Evolutionary conservation across 73 alveolate species (phyloP), one percentile per base, ranked within the genome.

Genomic region (Symbiodinium pilosum): DNA sequence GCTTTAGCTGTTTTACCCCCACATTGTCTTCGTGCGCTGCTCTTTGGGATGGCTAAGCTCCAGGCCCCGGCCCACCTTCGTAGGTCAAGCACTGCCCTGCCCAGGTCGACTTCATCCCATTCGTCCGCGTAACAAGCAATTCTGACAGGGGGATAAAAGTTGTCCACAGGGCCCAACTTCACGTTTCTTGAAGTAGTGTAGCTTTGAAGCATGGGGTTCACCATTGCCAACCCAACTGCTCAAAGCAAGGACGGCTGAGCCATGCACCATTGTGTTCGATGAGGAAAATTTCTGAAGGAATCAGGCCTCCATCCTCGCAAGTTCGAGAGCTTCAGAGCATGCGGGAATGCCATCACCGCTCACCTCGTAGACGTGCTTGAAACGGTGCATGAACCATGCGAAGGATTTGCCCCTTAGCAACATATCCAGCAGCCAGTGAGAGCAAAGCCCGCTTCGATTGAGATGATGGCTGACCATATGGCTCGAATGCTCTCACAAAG

Each of bases 251-350:
- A n/a, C n/a, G n/a, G n/a, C n/a, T n/a, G n/a, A n/a, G n/a, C n/a
- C n/a, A n/a, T 28, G 39, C 83, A 11, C 84, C 39, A 16, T 69
- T 51, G 36, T 41, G 84, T 40, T 56, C 42, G 43, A 87, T 73
- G 68, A 54, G 68, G 85, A 87, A 87, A 32, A 85, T 87, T 64
- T 87, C 94, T 39, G 38, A 39, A 32, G 94, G 94, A 34, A 87
- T 87, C 69, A 87, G 85, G 12, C 94, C 94, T 54, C 94, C 94
- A 59, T 87, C 94, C 94, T 87, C n/a, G n/a, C n/a, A n/a, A n/a
- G n/a, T n/a, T n/a, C 47, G 38, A 75, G 38, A 28, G 51, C 44
- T 20, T 5, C 34, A 59, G 77, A 20, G n/a, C n/a, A n/a, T n/a
- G n/a, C n/a, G n/a, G n/a, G n/a, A n/a, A n/a, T n/a, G n/a, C n/a